phyloP scores from a whole-genome alignment of 75 land plant species.

The Ceratopteris richardii region DNA sequence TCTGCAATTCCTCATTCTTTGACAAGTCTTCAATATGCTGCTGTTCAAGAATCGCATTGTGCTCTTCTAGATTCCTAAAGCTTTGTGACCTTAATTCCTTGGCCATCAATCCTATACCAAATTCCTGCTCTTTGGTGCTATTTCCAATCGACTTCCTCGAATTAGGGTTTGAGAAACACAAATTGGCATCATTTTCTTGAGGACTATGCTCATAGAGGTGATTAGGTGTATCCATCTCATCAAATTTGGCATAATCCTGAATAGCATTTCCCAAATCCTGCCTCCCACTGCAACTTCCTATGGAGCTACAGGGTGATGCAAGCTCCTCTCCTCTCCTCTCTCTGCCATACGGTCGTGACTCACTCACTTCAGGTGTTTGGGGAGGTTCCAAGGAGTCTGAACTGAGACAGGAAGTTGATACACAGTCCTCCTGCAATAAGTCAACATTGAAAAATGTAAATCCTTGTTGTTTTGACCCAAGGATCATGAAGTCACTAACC shows the following conservation, averaged over 20 bases:
- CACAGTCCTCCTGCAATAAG: neutral
- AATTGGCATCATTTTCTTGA: too few species aligned
- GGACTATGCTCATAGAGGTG: neutral
- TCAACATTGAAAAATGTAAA: neutral
- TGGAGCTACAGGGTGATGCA: conserved; percentile 1
- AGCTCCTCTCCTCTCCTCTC: neutral
- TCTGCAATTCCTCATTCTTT: neutral
- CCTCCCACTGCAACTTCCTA: neutral
- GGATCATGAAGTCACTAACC: neutral
- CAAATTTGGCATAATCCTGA: neutral
- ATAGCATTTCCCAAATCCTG: neutral
- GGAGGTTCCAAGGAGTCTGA: neutral
- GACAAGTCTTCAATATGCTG: neutral
- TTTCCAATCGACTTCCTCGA: neutral
- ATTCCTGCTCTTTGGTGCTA: neutral
- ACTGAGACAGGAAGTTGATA: neutral
- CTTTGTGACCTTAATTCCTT: neutral
- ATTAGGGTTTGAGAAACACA: neutral
- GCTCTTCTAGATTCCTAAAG: neutral
- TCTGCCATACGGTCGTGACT: neutral
- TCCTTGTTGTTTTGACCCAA: neutral
- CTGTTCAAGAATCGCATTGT: neutral
- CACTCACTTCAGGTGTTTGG: neutral
- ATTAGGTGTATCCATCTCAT: neutral
- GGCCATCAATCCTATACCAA: neutral